These are phyloP conservation scores for Ogataea methanolica DNA, from an alignment of 805 yeast species.

Conservation along the genomic window DNA sequence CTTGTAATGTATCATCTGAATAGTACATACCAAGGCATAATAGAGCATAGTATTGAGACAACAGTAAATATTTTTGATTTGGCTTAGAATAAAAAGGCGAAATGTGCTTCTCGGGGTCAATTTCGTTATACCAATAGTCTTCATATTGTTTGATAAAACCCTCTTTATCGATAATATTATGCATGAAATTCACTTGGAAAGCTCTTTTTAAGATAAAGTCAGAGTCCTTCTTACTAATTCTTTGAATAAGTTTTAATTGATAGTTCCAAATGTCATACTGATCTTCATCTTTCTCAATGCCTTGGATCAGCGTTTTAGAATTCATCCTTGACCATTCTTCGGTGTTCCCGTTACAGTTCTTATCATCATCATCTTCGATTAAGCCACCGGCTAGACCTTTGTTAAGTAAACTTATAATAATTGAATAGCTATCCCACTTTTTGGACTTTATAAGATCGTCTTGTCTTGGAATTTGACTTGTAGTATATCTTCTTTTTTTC, in stretches of 20 bases:
- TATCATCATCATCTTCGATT: constrained; percentile 17
- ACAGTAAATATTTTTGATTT: constrained; percentile 24
- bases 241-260: constrained; percentile 16
- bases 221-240: constrained; percentile 16
- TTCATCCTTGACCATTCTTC: constrained; percentile 26
- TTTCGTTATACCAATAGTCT: constrained; percentile 24
- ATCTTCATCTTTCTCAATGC: constrained; percentile 14
- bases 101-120: constrained; percentile 21
- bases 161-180: constrained; percentile 55
- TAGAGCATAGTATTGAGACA: constrained; percentile 28
- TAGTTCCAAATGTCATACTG: constrained; percentile 25
- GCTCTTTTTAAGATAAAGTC: constrained; percentile 20
- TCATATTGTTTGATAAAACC: constrained; percentile 63
- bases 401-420: constrained; percentile 19
- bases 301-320: constrained; percentile 6
- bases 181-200: constrained; percentile 17
- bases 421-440: constrained; percentile 25
- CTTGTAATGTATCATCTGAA: constrained; percentile 21
- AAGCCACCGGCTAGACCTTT: constrained; percentile 23
- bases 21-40: constrained; percentile 28
- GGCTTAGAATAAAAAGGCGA: constrained; percentile 21
- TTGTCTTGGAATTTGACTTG: neutral
- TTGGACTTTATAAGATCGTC: constrained; percentile 6
- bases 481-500: neutral
- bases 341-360: constrained; percentile 22